Evolutionary conservation across 805 yeast species (phyloP), one percentile per base, ranked within the genome.

Genomic region (Monosporozyma unispora): DNA sequence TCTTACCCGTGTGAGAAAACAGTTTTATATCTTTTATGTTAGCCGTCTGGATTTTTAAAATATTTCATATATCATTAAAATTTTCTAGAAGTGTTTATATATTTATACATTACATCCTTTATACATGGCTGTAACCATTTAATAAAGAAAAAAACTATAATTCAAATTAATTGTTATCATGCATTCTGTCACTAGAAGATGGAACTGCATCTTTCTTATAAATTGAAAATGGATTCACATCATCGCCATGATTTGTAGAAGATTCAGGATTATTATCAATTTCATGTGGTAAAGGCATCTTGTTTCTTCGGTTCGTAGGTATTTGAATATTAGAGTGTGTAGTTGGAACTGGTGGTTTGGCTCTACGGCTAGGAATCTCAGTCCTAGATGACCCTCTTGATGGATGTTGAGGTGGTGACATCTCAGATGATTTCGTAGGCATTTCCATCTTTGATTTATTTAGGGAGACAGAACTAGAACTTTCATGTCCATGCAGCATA

Each of bases 191-290:
- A 25, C 63, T 59, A 29, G 64, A 64, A 35, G 60, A 49, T 1
- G 74, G 74, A 11, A 70, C 74, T 8, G 70, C 73, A 38, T 65
- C 63, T 49, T 59, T 68, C 50, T 67, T 52, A 44, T 70, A 70
- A 19, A 63, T 59, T 8, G 60, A 58, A 54, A 70, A 70, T 19
- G 75, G 73, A 51, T 70, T 70, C 12, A 53, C 56, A 19, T 54
- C 55, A 16, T 52, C 57, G 3, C 14, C 44, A 14, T 41, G 2
- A 35, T n/a, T 2, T 14, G 3, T n/a, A 11, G 9, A 23, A 40
- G 16, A n/a, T n/a, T 28, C 33, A 12, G 3, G 22, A 27, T 21
- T 19, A 5, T 25, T 35, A 3, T 6, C 9, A 8, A 16, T 18
- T 9, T 46, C 43, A 38, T 38, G 42, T 2, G 48, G 48, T 38